phyloP scores from a whole-genome alignment of 495 filamentous ascomycete genomes.

The Elasticomyces elasticus region DNA sequence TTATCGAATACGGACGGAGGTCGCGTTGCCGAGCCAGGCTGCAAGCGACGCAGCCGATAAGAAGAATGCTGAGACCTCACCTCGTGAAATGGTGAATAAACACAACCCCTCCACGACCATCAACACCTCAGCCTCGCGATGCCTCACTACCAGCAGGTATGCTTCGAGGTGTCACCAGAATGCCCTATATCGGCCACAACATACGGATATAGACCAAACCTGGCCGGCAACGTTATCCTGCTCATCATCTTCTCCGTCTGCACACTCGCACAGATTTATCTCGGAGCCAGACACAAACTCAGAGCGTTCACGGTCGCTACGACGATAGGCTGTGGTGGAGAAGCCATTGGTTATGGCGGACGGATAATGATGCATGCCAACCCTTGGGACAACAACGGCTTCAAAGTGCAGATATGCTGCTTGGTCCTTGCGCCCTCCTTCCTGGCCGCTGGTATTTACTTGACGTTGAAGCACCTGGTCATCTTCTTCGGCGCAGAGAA shows the following conservation, averaged over 20 bases:
- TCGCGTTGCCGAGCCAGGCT: too few species aligned
- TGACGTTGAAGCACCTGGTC: conserved; percentile 40
- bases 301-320: conserved; percentile 17
- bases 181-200: conserved; percentile 10
- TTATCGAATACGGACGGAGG: too few species aligned
- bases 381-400: conserved; percentile 16
- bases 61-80: not conserved
- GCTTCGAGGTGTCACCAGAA: conserved; percentile 11
- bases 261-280: conserved; percentile 15
- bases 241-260: conserved; percentile 20
- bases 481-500: conserved; percentile 38
- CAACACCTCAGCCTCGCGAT: too few species aligned
- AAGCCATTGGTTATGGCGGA: conserved; percentile 21
- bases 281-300: conserved; percentile 11
- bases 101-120: not conserved
- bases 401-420: conserved; percentile 37
- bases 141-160: conserved; percentile 5
- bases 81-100: not conserved
- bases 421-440: conserved; percentile 49
- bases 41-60: too few species aligned
- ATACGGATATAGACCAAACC: conserved; percentile 16
- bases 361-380: conserved; percentile 18
- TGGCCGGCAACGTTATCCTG: conserved; percentile 16
- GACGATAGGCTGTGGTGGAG: conserved; percentile 13
- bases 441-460: conserved; percentile 49